phyloP scores from a whole-genome alignment of 495 filamentous ascomycete genomes.

The Aspergillus heteromorphus region DNA sequence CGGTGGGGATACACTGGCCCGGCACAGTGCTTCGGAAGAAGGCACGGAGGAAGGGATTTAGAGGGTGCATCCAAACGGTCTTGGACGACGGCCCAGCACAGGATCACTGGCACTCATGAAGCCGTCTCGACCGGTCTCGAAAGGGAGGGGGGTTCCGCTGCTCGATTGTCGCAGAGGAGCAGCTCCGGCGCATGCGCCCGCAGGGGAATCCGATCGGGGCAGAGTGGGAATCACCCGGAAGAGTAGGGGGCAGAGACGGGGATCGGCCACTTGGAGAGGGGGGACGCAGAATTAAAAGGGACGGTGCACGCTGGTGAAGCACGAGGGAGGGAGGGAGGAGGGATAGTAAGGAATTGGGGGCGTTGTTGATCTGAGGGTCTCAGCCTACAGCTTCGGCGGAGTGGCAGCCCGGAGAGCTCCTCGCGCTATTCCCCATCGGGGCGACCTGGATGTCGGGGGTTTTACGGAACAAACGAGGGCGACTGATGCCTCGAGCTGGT shows the following conservation, averaged over 20 bases:
- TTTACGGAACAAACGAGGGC: too few relatives aligned
- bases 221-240: neutral
- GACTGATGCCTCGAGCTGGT: too few relatives aligned
- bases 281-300: neutral
- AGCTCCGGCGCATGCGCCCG: constrained; percentile 35
- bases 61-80: constrained; percentile 87
- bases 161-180: constrained; percentile 30
- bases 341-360: neutral
- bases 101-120: constrained; percentile 38
- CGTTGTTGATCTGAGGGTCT: constrained; percentile 4
- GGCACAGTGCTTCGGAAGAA: constrained; percentile 96
- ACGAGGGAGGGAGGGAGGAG: neutral
- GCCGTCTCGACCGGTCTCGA: constrained; percentile 25
- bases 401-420: constrained; percentile 15
- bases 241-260: neutral
- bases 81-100: constrained; percentile 45
- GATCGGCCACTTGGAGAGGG: neutral
- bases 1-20: constrained; percentile 84
- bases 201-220: constrained; percentile 15
- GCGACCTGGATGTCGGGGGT: neutral
- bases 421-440: constrained; percentile 15
- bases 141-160: constrained; percentile 22
- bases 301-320: neutral
- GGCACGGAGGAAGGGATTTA: constrained; percentile 97
- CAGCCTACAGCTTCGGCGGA: constrained; percentile 17